Conservation (phyloP, 306 rosid genomes). For the Adenanthera pavonina region DNA sequence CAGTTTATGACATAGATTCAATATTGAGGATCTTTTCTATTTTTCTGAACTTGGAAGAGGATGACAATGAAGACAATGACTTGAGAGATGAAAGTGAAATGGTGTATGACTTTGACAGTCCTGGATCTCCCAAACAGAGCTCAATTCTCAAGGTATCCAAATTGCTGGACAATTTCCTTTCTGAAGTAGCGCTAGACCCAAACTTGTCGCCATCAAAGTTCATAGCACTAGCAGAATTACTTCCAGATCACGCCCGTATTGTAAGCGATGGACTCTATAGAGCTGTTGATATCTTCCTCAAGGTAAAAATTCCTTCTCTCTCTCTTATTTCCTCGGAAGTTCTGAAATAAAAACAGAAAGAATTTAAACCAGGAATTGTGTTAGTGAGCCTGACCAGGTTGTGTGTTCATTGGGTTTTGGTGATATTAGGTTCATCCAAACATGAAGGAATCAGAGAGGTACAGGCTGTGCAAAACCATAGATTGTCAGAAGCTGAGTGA, state of each 20-base stretch:
- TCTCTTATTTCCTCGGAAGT: neutral
- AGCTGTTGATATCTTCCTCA: constrained; percentile 92
- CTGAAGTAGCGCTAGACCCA: constrained; percentile 91
- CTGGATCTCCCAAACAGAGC: constrained; percentile 95
- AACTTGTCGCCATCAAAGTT: constrained; percentile 78
- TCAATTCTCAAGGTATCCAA: constrained; percentile 93
- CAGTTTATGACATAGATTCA: constrained; percentile 82
- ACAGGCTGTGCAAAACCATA: constrained; percentile 88
- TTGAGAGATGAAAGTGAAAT: constrained; percentile 84
- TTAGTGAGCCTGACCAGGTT: neutral
- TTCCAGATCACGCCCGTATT: constrained; percentile 92
- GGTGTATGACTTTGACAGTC: constrained; percentile 88
- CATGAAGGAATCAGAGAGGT: constrained; percentile 86
- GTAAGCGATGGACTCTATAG: constrained; percentile 89
- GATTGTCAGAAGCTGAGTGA: constrained; percentile 90
- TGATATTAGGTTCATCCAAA: constrained; percentile 82
- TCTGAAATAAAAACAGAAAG: neutral
- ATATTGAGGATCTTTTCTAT: constrained; percentile 82
- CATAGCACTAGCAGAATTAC: constrained; percentile 81
- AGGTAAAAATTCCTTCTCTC: constrained; percentile 54
- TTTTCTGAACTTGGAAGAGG: constrained; percentile 88
- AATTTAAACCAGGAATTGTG: no score
- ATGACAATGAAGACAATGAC: constrained; percentile 69
- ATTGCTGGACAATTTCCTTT: constrained; percentile 79
- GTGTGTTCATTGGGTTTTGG: neutral